Evolutionary conservation across 441 rosid genomes (phyloP), one percentile per base, ranked within the genome.

Genomic region (Hura crepitans): DNA sequence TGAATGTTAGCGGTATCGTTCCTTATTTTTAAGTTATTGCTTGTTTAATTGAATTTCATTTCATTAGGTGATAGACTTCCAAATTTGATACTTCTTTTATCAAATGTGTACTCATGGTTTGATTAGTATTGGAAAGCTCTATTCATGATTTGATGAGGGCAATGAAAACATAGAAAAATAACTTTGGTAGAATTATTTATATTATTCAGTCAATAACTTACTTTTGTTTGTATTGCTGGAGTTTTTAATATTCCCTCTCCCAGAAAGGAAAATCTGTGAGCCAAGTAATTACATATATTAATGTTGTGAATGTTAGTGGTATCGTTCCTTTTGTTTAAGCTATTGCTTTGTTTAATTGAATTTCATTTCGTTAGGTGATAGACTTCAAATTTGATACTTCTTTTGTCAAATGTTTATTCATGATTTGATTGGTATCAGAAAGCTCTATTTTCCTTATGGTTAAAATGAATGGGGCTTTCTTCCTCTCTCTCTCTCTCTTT

Each of bases 391-490:
- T 18, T 49, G 8, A n/a, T 60, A 35, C 10, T 18, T 60, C 39
- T 60, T 35, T 60, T 17, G 7, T 25, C 55, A 22, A 39, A 5
- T n/a, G 8, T 55, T 28, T 39, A 15, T 31, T 20, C 47, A 33
- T 27, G 37, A 8, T 46, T 18, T 64, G 13, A 14, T 51, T 68
- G 12, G 4, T 35, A 8, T 37, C 17, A 4, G 17, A 8, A 1
- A 5, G 56, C 39, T 13, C 18, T 39, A 4, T 53, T 31, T 27
- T 65, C n/a, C 39, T n/a, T 57, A 11, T 73, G 37, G 39, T 73
- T 56, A 37, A 28, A 62, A 53, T 14, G 14, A 28, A 43, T 35
- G 79, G 17, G 30, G 55, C 46, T 6, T 39, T 73, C 65, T 67
- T 74, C 27, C n/a, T n/a, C n/a, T n/a, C n/a, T n/a, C n/a, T n/a